These are phyloP conservation scores for Quercus cerris DNA, from an alignment of 306 rosid genomes.

Conservation along the genomic window DNA sequence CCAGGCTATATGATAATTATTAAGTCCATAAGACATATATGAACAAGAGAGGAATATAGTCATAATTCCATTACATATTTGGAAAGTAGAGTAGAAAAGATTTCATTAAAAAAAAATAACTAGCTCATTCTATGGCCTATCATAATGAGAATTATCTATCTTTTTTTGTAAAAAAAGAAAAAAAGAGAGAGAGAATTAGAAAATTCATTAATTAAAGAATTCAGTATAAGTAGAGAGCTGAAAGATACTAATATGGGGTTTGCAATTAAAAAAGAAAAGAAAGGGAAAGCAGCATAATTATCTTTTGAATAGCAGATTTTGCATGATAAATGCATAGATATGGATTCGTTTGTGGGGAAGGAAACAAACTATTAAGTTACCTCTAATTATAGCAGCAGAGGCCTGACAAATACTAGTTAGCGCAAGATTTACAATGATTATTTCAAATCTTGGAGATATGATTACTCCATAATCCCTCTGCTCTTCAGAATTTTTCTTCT, in stretches of 20 bases:
- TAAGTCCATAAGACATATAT: background rate
- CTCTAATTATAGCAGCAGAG: slow-evolving; percentile 56
- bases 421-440: slow-evolving; percentile 65
- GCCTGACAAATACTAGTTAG: slow-evolving; percentile 65
- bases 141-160: no score
- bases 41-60: background rate
- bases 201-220: background rate
- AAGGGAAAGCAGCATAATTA: background rate
- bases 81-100: background rate
- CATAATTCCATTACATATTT: background rate
- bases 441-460: slow-evolving; percentile 75
- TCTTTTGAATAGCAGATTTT: background rate
- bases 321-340: background rate
- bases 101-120: background rate
- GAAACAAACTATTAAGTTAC: slow-evolving; percentile 29
- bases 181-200: no score
- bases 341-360: background rate
- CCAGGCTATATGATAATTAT: no score
- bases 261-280: background rate
- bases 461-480: slow-evolving; percentile 60
- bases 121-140: background rate
- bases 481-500: slow-evolving; percentile 32
- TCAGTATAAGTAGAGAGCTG: background rate
- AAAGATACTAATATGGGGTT: background rate
- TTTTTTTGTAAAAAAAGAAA: no score